These are phyloP conservation scores for Corinectria fuckeliana DNA, from an alignment of 2,329 filamentous ascomycete species.

Conservation along the genomic window DNA sequence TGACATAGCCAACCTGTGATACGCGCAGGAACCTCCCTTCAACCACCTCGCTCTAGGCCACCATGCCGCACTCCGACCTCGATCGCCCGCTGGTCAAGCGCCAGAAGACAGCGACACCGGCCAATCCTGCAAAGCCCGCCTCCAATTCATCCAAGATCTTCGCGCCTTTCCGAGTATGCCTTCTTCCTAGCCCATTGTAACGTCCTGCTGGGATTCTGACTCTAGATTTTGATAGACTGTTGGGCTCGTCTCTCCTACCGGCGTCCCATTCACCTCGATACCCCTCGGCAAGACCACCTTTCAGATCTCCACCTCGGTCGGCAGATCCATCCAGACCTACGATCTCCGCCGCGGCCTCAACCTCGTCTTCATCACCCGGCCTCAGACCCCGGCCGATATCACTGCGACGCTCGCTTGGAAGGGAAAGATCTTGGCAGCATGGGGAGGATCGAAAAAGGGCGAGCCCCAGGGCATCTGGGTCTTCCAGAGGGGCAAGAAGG, in stretches of 20 bases:
- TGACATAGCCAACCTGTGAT: constrained; percentile 24
- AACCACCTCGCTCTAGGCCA: constrained; percentile 28
- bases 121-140: constrained; percentile 47
- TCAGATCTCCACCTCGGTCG: constrained; percentile 95
- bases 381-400: constrained; percentile 84
- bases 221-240: constrained; percentile 68
- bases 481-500: constrained; percentile 88
- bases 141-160: constrained; percentile 78
- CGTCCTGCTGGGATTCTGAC: not conserved
- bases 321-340: constrained; percentile 91
- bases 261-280: constrained; percentile 87
- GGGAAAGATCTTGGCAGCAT: constrained; percentile 86
- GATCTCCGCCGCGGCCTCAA: constrained; percentile 89
- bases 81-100: constrained; percentile 76
- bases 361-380: constrained; percentile 90
- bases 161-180: constrained; percentile 84
- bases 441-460: constrained; percentile 67
- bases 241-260: constrained; percentile 89
- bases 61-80: constrained; percentile 64
- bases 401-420: constrained; percentile 90
- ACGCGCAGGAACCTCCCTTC: constrained; percentile 6
- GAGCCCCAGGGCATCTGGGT: constrained; percentile 79
- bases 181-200: not conserved
- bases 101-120: constrained; percentile 61
- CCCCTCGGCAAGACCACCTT: constrained; percentile 94